phyloP scores from a whole-genome alignment of 129 eudicot genomes.

The Tanacetum coccineum region DNA sequence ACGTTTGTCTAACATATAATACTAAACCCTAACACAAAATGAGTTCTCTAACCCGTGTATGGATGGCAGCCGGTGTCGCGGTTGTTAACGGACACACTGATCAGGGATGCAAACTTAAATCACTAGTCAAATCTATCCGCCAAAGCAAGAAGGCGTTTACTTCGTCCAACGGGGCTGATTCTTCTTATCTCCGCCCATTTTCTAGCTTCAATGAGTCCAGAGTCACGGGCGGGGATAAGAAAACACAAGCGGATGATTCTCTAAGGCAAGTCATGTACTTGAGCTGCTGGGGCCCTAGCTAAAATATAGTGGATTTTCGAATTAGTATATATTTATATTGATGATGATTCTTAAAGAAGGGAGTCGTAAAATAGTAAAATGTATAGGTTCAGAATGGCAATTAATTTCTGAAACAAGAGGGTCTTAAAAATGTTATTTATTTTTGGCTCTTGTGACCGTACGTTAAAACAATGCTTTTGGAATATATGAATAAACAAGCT shows the following conservation, averaged over 20 bases:
- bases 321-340: not conserved
- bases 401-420: too few species aligned
- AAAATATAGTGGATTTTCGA: not conserved
- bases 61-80: conserved; percentile 46
- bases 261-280: conserved; percentile 36
- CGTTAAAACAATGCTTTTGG: too few species aligned
- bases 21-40: conserved; percentile 17
- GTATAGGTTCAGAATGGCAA: too few species aligned
- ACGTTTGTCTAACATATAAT: not conserved
- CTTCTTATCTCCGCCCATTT: conserved; percentile 25
- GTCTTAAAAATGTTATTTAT: too few species aligned
- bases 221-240: not conserved
- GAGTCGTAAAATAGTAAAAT: too few species aligned
- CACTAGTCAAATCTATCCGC: conserved; percentile 31
- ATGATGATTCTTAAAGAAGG: too few species aligned
- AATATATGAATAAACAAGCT: too few species aligned
- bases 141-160: conserved; percentile 31
- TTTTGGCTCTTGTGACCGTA: too few species aligned
- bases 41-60: conserved; percentile 38
- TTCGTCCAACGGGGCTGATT: conserved; percentile 15
- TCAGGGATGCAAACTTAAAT: conserved; percentile 36
- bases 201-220: conserved; percentile 5
- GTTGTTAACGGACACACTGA: conserved; percentile 42
- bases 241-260: conserved; percentile 15
- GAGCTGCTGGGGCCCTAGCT: conserved; percentile 33